Conservation (phyloP, 441 rosid species). For the Caryocar brasiliense region DNA sequence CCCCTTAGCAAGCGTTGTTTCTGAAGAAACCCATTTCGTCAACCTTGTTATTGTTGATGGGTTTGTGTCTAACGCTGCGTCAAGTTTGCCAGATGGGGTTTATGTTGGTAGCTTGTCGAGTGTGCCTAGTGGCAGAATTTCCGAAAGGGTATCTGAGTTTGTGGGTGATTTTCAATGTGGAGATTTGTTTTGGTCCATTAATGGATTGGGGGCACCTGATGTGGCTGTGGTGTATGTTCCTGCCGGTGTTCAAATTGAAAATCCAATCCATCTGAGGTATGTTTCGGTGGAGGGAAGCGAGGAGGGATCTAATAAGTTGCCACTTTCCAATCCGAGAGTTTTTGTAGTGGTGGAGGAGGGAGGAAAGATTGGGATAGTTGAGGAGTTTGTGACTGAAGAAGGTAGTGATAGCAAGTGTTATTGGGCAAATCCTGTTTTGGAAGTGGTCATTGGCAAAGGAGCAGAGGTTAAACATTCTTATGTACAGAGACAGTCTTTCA, state of each 20-base stretch:
- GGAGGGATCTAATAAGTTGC: slow-evolving; percentile 39
- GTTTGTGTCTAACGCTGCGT: slow-evolving; percentile 36
- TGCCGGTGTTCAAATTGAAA: slow-evolving; percentile 53
- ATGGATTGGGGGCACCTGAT: slow-evolving; percentile 87
- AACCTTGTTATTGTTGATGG: slow-evolving; percentile 63
- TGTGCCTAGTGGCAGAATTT: slow-evolving; percentile 25
- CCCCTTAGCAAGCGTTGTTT: slow-evolving; percentile 9
- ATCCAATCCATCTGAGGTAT: slow-evolving; percentile 60
- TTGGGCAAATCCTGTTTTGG: slow-evolving; percentile 81
- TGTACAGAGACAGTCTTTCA: slow-evolving; percentile 63
- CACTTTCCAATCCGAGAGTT: slow-evolving; percentile 85
- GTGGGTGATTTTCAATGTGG: slow-evolving; percentile 52
- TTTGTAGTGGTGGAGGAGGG: slow-evolving; percentile 76
- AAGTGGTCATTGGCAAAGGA: slow-evolving; percentile 52
- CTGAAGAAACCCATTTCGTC: slow-evolving; percentile 32
- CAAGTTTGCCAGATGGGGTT: slow-evolving; percentile 60
- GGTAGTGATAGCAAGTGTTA: slow-evolving; percentile 34
- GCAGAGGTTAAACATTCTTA: slow-evolving; percentile 71
- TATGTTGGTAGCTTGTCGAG: slow-evolving; percentile 57
- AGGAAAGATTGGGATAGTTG: slow-evolving; percentile 70
- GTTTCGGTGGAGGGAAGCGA: slow-evolving; percentile 52
- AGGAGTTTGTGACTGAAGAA: slow-evolving; percentile 52
- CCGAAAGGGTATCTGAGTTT: slow-evolving; percentile 34
- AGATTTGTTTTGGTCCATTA: slow-evolving; percentile 81
- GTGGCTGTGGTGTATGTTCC: slow-evolving; percentile 73